These are phyloP conservation scores for Globisporangium lucens DNA, from an alignment of 352 stramenopile species.

Conservation along the genomic window DNA sequence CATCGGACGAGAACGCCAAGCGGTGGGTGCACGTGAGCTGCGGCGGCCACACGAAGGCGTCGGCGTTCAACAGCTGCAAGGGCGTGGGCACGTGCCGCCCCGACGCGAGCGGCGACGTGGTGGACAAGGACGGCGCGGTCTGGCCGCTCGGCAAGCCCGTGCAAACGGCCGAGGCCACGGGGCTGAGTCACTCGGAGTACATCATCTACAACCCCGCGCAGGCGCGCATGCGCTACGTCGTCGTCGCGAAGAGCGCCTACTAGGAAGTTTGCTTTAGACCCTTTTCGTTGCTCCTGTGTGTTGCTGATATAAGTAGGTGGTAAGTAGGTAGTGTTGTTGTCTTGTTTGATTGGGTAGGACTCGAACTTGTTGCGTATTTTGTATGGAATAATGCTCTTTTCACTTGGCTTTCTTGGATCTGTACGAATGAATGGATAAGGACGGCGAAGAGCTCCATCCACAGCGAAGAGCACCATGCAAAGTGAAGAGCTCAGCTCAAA, in stretches of 20 bases:
- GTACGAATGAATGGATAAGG: neutral
- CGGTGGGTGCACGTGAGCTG: constrained; percentile 42
- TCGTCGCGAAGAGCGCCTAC: constrained; percentile 47
- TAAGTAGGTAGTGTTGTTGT: constrained; percentile 3
- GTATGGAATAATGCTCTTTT: constrained; percentile 8
- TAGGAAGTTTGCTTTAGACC: constrained; percentile 18
- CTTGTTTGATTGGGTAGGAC: neutral
- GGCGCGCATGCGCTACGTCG: constrained; percentile 80
- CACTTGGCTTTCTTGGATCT: neutral
- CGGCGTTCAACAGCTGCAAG: constrained; percentile 59
- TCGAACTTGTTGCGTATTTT: constrained; percentile 7
- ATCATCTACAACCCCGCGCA: constrained; percentile 84
- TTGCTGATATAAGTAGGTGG: neutral
- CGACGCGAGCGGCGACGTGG: constrained; percentile 46
- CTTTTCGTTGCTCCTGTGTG: constrained; percentile 8
- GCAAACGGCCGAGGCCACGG: constrained; percentile 48
- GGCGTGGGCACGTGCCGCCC: constrained; percentile 59
- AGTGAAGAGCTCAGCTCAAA: too few species aligned
- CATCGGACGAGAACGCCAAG: constrained; percentile 49
- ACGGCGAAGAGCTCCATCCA: neutral
- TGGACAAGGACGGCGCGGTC: constrained; percentile 49
- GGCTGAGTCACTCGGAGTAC: constrained; percentile 77
- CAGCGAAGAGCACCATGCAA: neutral
- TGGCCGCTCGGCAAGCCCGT: constrained; percentile 67
- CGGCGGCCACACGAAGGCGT: constrained; percentile 35